These are phyloP conservation scores for Aspergillus sp. DNA, from an alignment of 2,329 filamentous ascomycete genomes.

Conservation along the genomic window DNA sequence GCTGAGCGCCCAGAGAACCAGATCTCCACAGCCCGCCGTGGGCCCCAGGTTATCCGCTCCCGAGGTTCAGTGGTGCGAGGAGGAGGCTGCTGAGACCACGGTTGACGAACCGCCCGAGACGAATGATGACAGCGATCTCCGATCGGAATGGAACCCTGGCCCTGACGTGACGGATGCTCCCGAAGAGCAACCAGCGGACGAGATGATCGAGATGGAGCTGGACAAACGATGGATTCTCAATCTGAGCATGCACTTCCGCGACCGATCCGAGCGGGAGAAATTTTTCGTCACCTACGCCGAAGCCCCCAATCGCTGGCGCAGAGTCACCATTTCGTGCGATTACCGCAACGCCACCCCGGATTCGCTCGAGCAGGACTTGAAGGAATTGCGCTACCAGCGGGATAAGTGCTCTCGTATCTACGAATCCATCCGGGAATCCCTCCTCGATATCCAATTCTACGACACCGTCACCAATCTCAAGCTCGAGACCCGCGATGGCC, in stretches of 20 bases:
- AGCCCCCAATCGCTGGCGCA: conserved; percentile 70
- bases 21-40: conserved; percentile 35
- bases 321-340: conserved; percentile 90
- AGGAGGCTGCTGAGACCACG: conserved; percentile 21
- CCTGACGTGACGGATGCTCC: conserved; percentile 20
- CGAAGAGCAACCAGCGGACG: conserved; percentile 25
- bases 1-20: conserved; percentile 40
- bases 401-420: conserved; percentile 94
- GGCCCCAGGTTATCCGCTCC: conserved; percentile 36
- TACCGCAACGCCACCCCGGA: conserved; percentile 75
- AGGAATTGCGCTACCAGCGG: conserved; percentile 72
- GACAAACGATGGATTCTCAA: conserved; percentile 93
- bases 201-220: conserved; percentile 69
- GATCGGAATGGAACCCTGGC: conserved; percentile 23
- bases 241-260: conserved; percentile 95
- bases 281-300: conserved; percentile 96
- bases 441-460: conserved; percentile 93
- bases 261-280: conserved; percentile 88
- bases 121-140: conserved; percentile 22
- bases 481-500: conserved; percentile 79
- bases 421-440: conserved; percentile 85
- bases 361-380: conserved; percentile 81
- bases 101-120: conserved; percentile 26
- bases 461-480: conserved; percentile 94
- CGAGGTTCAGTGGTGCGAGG: conserved; percentile 35